Evolutionary conservation across 306 rosid species (phyloP).

Genomic region (Medicago truncatula): MtrunA17r5.0-ANR NC_053048.1:37949501-37950000

Average conservation of each 20-base stretch:
- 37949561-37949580: conserved; percentile 40
- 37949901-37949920: conserved; percentile 48
- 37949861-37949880: conserved; percentile 35
- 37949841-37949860: conserved; percentile 48
- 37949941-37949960: conserved; percentile 30
- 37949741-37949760: conserved; percentile 55
- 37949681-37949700: conserved; percentile 40
- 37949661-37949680: conserved; percentile 15
- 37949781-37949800: conserved; percentile 37
- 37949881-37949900: conserved; percentile 49
- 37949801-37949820: conserved; percentile 49
- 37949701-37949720: conserved; percentile 43
- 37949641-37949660: not conserved
- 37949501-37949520: conserved; percentile 29
- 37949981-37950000: conserved; percentile 30
- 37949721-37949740: conserved; percentile 34
- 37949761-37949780: conserved; percentile 45
- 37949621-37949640: conserved; percentile 44
- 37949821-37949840: conserved; percentile 56
- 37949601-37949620: conserved; percentile 41
- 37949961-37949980: conserved; percentile 48
- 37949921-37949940: conserved; percentile 36
- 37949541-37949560: conserved; percentile 32
- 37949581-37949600: not conserved
- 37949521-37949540: conserved; percentile 10